phyloP scores from a whole-genome alignment of 2,329 filamentous ascomycete genomes.

The Aspergillus pseudoglaucus region DNA sequence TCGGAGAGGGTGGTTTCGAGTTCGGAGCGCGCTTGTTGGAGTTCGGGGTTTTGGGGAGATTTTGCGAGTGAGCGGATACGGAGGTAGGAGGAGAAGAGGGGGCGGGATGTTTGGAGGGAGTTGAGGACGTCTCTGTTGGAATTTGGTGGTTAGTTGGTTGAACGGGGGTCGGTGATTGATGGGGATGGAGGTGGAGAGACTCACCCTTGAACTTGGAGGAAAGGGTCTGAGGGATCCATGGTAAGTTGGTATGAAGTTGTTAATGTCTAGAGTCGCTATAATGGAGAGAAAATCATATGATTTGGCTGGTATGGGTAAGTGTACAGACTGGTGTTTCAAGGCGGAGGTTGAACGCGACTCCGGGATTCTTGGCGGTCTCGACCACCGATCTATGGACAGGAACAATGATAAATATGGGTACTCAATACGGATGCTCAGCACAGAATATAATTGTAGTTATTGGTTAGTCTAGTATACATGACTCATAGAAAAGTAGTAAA shows the following conservation, averaged over 20 bases:
- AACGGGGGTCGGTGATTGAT: not conserved
- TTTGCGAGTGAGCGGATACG: constrained; percentile 85
- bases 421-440: not conserved
- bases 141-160: constrained; percentile 7
- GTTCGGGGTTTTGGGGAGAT: constrained; percentile 62
- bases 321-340: not conserved
- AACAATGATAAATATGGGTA: not conserved
- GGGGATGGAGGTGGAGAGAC: constrained; percentile 6
- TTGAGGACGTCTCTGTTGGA: constrained; percentile 71
- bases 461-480: not conserved
- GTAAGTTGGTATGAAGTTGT: not conserved
- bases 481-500: constrained; percentile 10
- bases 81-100: constrained; percentile 88
- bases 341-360: not conserved
- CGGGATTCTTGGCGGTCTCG: not conserved
- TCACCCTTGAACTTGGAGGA: constrained; percentile 45
- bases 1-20: constrained; percentile 71
- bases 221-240: constrained; percentile 37
- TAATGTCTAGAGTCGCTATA: not conserved
- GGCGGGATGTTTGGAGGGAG: constrained; percentile 71
- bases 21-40: constrained; percentile 60
- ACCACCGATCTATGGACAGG: too few species aligned
- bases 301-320: not conserved
- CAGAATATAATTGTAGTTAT: not conserved
- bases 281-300: not conserved